Base-by-base conservation (phyloP, 176 grass and related monocot genomes). In the Oryza coarctata region DNA sequence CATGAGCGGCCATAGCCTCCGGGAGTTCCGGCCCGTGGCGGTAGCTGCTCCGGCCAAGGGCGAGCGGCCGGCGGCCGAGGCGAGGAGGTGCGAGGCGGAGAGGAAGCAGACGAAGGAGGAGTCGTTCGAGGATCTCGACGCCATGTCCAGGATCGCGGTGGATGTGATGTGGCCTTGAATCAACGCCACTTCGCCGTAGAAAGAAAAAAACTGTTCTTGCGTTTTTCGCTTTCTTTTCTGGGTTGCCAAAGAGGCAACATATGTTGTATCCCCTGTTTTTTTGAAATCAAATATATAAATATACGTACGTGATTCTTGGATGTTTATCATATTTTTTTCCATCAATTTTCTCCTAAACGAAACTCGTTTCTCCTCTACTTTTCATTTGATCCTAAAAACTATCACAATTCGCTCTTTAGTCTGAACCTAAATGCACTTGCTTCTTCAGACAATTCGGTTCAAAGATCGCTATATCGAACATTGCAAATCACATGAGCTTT, bases 141-240 rank as follows among this genome's bases (percentile, higher is more conserved):
- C 43, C 1, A 6, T 64, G 44, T 66, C 83, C 72, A 71, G 65
- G 55, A 58, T 89, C 23, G 71, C 78, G 0, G 87, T 89, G 39
- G 87, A 89, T 52, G 27, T 85, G 3, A 89, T 89, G 87, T 89
- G 87, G 87, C 87, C 82, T 20, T 88, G 66, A 87, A 32, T 36
- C n/a, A 33, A 4, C 22, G 25, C 20, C 20, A 2, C 8, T 34
- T 43, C 22, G 25, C 20, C 55, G 62, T 20, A 49, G 76, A 25
- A 28, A 45, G 4, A 15, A 10, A 27, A 78, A 33, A 10, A 23
- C 39, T n/a, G 10, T 39, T 28, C n/a, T 20, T 80, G 7, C 26
- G 68, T 23, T 52, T 72, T n/a, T 31, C 22, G 10, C 22, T 25
- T 25, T 22, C 3, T 25, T 60, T 60, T 0, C 32, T 33, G 32